phyloP scores from a whole-genome alignment of 495 filamentous ascomycete genomes.

The Darksidea phi region DNA sequence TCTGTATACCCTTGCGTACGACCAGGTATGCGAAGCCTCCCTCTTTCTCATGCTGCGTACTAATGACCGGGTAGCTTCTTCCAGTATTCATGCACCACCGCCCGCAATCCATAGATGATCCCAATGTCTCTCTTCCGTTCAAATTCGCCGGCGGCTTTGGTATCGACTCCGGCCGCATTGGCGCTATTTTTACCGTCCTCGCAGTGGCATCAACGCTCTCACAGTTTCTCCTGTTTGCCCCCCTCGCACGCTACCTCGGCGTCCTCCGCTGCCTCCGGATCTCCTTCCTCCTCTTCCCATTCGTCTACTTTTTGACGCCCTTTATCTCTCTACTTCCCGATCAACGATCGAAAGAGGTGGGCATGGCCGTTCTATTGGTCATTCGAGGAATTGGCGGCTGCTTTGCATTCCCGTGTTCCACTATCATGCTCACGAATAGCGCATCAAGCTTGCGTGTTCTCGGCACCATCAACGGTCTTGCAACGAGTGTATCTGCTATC shows the following conservation, averaged over 20 bases:
- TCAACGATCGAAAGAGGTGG: constrained; percentile 40
- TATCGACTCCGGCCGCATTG: constrained; percentile 66
- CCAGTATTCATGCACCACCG: constrained; percentile 82
- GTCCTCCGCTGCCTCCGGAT: constrained; percentile 66
- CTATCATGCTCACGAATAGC: constrained; percentile 88
- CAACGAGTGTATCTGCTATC: constrained; percentile 72
- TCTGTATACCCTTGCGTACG: constrained; percentile 72
- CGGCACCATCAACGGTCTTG: constrained; percentile 87
- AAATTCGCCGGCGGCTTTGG: constrained; percentile 79
- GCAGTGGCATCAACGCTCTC: constrained; percentile 68
- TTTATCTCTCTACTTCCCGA: constrained; percentile 63
- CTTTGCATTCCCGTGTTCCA: constrained; percentile 82
- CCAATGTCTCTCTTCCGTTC: constrained; percentile 64
- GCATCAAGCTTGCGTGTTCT: constrained; percentile 70
- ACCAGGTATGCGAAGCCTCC: constrained; percentile 59
- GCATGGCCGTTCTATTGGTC: constrained; percentile 58
- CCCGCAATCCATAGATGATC: constrained; percentile 54
- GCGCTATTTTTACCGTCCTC: constrained; percentile 72
- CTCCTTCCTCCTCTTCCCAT: constrained; percentile 61
- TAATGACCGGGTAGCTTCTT: constrained; percentile 60
- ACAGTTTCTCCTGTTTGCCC: constrained; percentile 79
- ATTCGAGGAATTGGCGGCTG: constrained; percentile 69
- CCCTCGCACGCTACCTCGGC: constrained; percentile 64
- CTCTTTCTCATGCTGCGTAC: constrained; percentile 32
- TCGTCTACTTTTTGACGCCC: constrained; percentile 71